Base-by-base conservation (phyloP, 352 stramenopile species). In the Phytopythium kandeliae region DNA sequence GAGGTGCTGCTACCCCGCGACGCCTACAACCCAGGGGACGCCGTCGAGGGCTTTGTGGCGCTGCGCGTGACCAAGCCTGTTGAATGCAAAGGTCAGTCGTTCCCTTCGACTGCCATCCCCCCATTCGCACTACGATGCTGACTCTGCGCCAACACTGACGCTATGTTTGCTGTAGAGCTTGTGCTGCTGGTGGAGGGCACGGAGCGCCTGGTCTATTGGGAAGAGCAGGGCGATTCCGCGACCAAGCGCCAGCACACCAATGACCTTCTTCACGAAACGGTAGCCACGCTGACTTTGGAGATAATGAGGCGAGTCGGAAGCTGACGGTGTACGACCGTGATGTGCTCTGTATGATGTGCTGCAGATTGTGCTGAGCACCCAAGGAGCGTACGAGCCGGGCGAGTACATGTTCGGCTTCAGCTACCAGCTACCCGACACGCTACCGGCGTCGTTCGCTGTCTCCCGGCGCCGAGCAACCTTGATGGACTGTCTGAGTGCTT, bases 371-470 rank as follows among this genome's bases (percentile, higher is more conserved):
- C 19, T 51, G 7, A 12, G 10, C n/a, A 41, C 30, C 0, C 10
- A 41, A 16, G n/a, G 22, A 3, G 4, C 31, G 17, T 51, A 42
- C 31, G 30, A 42, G 5, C 45, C 45, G 6, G 45, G 45, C 4
- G 69, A 89, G 58, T 92, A 92, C 59, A 69, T 84, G 41, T 92
- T 80, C 45, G 71, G 75, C 4, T 82, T 92, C 60, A 60, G 55
- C 44, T 86, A 82, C 51, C 62, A 63, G 11, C 54, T 92, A 13
- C 55, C 51, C 0, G 66, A 83, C 38, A 60, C 68, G 6, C 51
- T 87, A 21, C 66, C 71, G 22, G 69, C 76, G 24, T 75, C 76
- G 9, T 70, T 74, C 53, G 54, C 78, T 31, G 60, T 79, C 19
- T 62, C 51, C 16, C 24, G 43, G 11, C 61, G 60, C 16, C 49